phyloP scores from a whole-genome alignment of 2,329 filamentous ascomycete species.

The Colletotrichum ledebouriae region DNA sequence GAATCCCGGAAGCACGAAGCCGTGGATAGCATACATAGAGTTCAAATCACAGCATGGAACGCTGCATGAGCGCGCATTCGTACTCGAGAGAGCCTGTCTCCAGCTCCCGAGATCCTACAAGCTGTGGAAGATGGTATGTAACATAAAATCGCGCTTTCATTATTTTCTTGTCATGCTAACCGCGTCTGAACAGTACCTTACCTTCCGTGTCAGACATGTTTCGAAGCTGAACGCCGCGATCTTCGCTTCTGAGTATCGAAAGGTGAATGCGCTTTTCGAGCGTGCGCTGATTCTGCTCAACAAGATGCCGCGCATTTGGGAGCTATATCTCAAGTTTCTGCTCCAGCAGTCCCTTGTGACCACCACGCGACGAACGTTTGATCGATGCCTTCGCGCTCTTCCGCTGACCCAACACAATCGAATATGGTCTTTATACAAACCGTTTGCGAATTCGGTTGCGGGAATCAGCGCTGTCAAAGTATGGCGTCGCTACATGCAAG shows the following conservation, averaged over 20 bases:
- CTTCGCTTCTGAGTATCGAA: constrained; percentile 85
- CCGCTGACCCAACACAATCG: constrained; percentile 96
- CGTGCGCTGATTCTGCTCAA: constrained; percentile 92
- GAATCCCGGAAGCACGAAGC: constrained; percentile 86
- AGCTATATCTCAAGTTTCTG: constrained; percentile 94
- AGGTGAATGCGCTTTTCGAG: constrained; percentile 96
- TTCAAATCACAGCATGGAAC: constrained; percentile 91
- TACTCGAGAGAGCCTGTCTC: constrained; percentile 90
- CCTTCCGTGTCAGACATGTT: constrained; percentile 85
- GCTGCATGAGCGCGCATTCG: constrained; percentile 84
- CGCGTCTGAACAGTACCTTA: constrained; percentile 75
- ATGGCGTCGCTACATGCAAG: constrained; percentile 96
- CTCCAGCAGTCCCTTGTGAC: constrained; percentile 94
- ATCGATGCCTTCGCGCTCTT: constrained; percentile 89
- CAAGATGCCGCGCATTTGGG: constrained; percentile 99
- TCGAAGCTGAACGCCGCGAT: constrained; percentile 85
- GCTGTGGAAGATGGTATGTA: constrained; percentile 89
- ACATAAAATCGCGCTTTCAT: neutral
- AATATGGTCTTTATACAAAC: constrained; percentile 92
- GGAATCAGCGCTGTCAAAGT: constrained; percentile 93
- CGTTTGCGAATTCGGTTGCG: constrained; percentile 91
- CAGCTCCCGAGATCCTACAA: constrained; percentile 97
- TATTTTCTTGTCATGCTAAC: constrained; percentile 21
- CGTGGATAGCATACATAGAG: constrained; percentile 94
- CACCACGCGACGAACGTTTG: constrained; percentile 87